Evolutionary conservation across 768 basidiomycete species (phyloP).

Genomic region (Pleurotus citrinopileatus): DNA sequence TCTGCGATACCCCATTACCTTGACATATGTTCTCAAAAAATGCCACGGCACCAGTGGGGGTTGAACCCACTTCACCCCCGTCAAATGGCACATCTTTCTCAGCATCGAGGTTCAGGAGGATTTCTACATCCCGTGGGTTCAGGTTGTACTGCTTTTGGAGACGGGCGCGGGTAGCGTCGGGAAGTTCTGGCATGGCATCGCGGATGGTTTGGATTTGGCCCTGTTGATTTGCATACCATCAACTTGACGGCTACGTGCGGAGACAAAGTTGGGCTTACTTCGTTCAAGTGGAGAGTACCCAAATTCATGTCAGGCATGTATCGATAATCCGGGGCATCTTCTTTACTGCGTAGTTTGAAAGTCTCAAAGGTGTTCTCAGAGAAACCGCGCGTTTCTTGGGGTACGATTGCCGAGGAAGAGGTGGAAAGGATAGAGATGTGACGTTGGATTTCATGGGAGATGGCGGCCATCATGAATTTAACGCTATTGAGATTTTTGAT

Average conservation of each 20-base stretch:
- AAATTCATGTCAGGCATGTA: constrained; percentile 99
- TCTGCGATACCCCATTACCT: constrained; percentile 8
- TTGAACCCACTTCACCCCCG: constrained; percentile 36
- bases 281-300: constrained; percentile 61
- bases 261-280: too few species aligned
- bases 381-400: constrained; percentile 90
- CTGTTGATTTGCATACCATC: constrained; percentile 33
- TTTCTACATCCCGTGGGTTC: constrained; percentile 64
- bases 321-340: constrained; percentile 92
- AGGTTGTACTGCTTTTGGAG: constrained; percentile 49
- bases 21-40: constrained; percentile 81
- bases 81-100: constrained; percentile 62
- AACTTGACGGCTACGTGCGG: too few species aligned
- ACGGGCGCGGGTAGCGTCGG: constrained; percentile 55
- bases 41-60: constrained; percentile 48
- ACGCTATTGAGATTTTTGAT: constrained; percentile 97
- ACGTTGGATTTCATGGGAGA: constrained; percentile 76
- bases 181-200: constrained; percentile 70
- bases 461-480: constrained; percentile 79
- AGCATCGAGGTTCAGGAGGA: constrained; percentile 72
- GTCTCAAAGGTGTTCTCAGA: constrained; percentile 82
- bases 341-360: constrained; percentile 81
- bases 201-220: constrained; percentile 54
- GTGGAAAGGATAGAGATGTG: constrained; percentile 59
- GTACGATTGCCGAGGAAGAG: constrained; percentile 38